These are phyloP conservation scores for Butyriboletus loyo DNA, from an alignment of 768 basidiomycete species.

Conservation along the genomic window DNA sequence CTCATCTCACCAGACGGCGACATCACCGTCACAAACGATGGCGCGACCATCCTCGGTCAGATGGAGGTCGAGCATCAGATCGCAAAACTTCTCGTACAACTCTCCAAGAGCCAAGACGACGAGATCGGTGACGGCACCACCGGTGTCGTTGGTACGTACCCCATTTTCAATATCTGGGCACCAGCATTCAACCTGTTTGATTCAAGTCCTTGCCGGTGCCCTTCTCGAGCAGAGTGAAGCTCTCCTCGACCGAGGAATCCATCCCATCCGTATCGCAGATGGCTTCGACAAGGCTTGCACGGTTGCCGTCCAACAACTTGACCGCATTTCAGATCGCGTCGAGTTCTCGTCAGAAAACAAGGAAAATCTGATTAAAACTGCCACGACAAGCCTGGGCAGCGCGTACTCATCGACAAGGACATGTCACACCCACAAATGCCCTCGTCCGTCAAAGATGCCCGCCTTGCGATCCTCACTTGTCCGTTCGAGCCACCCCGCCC, in stretches of 20 bases:
- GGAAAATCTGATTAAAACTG: constrained; percentile 86
- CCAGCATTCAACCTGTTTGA: background rate
- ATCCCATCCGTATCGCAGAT: constrained; percentile 98
- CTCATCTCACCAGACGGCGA: constrained; percentile 96
- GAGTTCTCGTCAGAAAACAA: constrained; percentile 81
- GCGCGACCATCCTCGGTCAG: constrained; percentile 95
- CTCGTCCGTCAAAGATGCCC: constrained; percentile 78
- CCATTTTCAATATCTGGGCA: constrained; percentile 1
- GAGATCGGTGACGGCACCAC: constrained; percentile 99
- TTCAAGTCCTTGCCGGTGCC: constrained; percentile 91
- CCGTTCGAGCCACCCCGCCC: constrained; percentile 98
- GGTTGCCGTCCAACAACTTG: constrained; percentile 87
- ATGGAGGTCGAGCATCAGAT: constrained; percentile 99
- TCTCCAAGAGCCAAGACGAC: constrained; percentile 98
- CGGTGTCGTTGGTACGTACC: constrained; percentile 89
- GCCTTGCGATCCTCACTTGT: constrained; percentile 95
- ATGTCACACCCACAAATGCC: constrained; percentile 99
- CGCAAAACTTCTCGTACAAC: constrained; percentile 93
- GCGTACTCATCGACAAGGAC: constrained; percentile 99
- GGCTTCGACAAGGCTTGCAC: constrained; percentile 94
- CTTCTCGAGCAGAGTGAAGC: constrained; percentile 91
- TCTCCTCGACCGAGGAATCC: constrained; percentile 98
- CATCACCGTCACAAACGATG: constrained; percentile 99
- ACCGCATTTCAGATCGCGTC: constrained; percentile 87
- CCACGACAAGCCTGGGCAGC: constrained; percentile 94